Percentiles rank a stretch among this genome's conserved stretches.
Conservation (phyloP, 345 rosid genomes). For the Euphorbia lathyris region DNA sequence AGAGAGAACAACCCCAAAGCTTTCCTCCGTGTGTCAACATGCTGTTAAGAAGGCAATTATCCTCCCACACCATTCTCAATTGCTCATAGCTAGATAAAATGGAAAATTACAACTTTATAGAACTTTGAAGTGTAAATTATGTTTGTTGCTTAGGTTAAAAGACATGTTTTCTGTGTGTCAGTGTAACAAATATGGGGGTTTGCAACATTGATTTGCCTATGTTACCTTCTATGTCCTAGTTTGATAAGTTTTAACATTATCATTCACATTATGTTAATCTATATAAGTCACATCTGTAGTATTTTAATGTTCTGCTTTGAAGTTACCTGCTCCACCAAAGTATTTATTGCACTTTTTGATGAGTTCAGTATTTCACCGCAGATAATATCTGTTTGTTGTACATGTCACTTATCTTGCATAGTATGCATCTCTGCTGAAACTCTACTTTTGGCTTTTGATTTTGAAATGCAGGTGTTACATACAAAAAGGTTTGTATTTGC, state of each 20-base stretch:
- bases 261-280: not conserved
- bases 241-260: not conserved
- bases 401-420: not conserved
- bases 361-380: not conserved
- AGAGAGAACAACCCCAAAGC: slow-evolving; percentile 81
- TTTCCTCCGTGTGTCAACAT: slow-evolving; percentile 69
- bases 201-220: not conserved
- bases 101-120: not conserved
- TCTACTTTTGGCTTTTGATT: slow-evolving; percentile 9
- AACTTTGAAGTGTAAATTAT: too few species aligned
- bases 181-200: not conserved
- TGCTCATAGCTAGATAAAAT: slow-evolving; percentile 52
- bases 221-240: not conserved
- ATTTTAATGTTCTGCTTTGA: not conserved
- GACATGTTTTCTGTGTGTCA: not conserved
- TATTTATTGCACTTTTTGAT: not conserved
- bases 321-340: not conserved
- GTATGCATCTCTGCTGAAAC: not conserved
- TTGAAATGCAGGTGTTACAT: slow-evolving; percentile 54
- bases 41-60: slow-evolving; percentile 61
- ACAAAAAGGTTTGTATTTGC: slow-evolving; percentile 76
- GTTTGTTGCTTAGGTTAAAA: not conserved
- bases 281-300: not conserved
- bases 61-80: slow-evolving; percentile 92
- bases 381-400: not conserved